Percentiles rank a stretch among this genome's conserved stretches.
phyloP scores from a whole-genome alignment of 2,329 filamentous ascomycete genomes.

The Madurella mycetomatis region DNA sequence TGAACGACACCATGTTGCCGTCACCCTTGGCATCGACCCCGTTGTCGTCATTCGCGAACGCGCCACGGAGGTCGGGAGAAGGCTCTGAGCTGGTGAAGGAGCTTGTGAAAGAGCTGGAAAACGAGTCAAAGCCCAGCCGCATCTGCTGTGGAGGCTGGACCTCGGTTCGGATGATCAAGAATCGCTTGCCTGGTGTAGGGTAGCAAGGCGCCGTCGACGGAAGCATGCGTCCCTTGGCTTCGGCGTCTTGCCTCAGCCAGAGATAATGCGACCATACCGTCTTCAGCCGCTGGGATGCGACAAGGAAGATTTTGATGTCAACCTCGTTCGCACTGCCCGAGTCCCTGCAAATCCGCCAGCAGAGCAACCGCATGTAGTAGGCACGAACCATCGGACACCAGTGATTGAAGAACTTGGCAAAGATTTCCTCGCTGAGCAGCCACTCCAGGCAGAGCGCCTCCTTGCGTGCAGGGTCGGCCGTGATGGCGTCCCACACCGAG shows the following conservation, averaged over 20 bases:
- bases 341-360: conserved; percentile 81
- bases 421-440: conserved; percentile 68
- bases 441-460: conserved; percentile 67
- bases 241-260: conserved; percentile 65
- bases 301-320: conserved; percentile 64
- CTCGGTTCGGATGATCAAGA: conserved; percentile 86
- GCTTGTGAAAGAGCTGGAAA: conserved; percentile 25
- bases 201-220: conserved; percentile 78
- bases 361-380: conserved; percentile 86
- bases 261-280: conserved; percentile 76
- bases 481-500: conserved; percentile 70
- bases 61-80: conserved; percentile 14
- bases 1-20: conserved; percentile 33
- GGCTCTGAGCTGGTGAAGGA: conserved; percentile 18
- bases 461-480: conserved; percentile 63
- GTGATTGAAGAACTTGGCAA: conserved; percentile 81
- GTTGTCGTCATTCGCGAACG: background rate
- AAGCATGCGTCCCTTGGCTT: conserved; percentile 47
- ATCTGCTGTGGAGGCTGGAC: conserved; percentile 44
- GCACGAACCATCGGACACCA: conserved; percentile 95
- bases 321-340: conserved; percentile 60
- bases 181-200: conserved; percentile 77
- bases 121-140: conserved; percentile 47
- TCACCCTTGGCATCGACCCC: conserved; percentile 28
- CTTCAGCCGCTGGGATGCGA: conserved; percentile 63